phyloP scores from a whole-genome alignment of 2,329 filamentous ascomycete genomes.

The Fusarium brachygibbosum region DNA sequence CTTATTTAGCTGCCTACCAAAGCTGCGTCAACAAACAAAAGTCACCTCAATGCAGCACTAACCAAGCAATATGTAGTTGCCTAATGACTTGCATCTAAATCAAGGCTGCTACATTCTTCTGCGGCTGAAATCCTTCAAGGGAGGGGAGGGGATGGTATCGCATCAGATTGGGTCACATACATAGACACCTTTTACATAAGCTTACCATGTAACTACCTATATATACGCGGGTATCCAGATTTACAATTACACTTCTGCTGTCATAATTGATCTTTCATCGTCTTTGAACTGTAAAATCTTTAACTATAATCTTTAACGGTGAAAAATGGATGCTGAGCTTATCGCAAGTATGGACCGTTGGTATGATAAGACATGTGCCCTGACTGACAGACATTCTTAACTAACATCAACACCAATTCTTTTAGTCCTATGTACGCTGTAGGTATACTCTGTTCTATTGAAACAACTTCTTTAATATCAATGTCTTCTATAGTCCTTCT shows the following conservation, averaged over 20 bases:
- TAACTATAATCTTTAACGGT: background rate
- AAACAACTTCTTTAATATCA: background rate
- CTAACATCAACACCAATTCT: conserved; percentile 4
- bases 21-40: background rate
- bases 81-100: conserved; percentile 7
- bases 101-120: background rate
- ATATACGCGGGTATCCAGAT: background rate
- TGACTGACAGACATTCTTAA: background rate
- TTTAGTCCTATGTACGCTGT: conserved; percentile 61
- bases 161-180: background rate
- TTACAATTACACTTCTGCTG: background rate
- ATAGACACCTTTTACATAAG: background rate
- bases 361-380: conserved; percentile 45
- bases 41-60: background rate
- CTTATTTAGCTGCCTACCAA: conserved; percentile 53
- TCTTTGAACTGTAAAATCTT: background rate
- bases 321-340: conserved; percentile 51
- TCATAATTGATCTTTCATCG: background rate
- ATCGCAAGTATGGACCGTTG: conserved; percentile 55
- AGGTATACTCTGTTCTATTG: conserved; percentile 38
- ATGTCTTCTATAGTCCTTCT: conserved; percentile 53
- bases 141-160: background rate
- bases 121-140: conserved; percentile 2
- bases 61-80: conserved; percentile 9
- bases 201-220: background rate